Percentiles rank a stretch among this genome's conserved stretches.
Evolutionary conservation across 257 asterid genomes (phyloP).

Genomic region (Solanum chiquidenum): DNA sequence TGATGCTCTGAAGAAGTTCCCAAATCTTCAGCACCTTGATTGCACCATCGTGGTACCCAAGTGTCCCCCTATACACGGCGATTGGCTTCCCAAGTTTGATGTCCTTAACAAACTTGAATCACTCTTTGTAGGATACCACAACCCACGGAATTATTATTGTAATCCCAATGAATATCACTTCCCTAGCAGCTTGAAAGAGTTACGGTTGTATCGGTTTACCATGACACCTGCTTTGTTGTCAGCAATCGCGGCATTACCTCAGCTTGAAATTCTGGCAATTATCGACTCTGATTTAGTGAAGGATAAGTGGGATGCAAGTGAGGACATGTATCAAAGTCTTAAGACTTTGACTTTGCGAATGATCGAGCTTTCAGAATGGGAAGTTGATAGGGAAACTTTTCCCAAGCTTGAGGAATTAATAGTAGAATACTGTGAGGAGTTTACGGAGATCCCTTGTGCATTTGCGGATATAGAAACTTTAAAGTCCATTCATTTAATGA

Average conservation of each 20-base stretch:
- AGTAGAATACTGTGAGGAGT: rapidly evolving
- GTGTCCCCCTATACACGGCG: not conserved
- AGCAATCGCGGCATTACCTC: too few relatives aligned
- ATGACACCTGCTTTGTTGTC: too few relatives aligned
- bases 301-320: too few relatives aligned
- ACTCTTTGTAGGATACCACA: not conserved
- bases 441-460: not conserved
- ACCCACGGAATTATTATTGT: too few relatives aligned
- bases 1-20: not conserved
- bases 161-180: not conserved
- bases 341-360: too few relatives aligned
- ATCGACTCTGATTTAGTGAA: too few relatives aligned
- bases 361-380: not conserved
- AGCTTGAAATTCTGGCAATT: too few relatives aligned
- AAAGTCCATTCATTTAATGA: not conserved
- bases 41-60: not conserved
- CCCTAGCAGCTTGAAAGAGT: not conserved
- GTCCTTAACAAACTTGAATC: not conserved
- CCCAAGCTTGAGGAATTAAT: not conserved
- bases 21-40: not conserved
- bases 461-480: not conserved
- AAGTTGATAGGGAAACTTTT: not conserved
- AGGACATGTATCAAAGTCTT: too few relatives aligned
- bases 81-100: not conserved
- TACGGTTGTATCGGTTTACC: not conserved